Percentiles rank a stretch among this genome's conserved stretches.
phyloP scores from a whole-genome alignment of 2,329 filamentous ascomycete species.

The Colletotrichum truncatum region DNA sequence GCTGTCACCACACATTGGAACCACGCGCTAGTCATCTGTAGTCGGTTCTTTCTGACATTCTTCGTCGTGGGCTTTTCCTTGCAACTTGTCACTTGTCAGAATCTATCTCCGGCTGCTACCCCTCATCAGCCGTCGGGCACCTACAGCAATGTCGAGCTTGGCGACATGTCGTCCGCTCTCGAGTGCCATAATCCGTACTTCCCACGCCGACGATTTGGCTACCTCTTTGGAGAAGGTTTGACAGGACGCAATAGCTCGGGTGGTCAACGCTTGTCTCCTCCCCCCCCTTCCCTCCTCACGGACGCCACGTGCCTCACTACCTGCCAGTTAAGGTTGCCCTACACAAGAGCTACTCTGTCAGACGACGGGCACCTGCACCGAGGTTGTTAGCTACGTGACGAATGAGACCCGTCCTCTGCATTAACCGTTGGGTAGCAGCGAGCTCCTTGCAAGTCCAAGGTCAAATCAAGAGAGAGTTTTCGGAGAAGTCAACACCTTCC shows the following conservation, averaged over 20 bases:
- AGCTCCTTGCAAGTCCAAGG: neutral
- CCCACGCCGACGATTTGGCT: neutral
- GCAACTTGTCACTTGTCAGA: neutral
- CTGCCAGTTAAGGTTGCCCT: slow-evolving; percentile 1
- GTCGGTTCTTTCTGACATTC: neutral
- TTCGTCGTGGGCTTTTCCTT: neutral
- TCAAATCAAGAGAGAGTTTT: neutral
- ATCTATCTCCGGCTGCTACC: neutral
- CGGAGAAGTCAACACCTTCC: neutral
- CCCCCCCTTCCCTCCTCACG: neutral
- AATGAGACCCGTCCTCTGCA: neutral
- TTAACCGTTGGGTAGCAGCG: neutral
- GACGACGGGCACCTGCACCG: neutral
- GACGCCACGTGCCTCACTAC: neutral
- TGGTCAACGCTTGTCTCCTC: neutral
- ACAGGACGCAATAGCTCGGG: slow-evolving; percentile 5
- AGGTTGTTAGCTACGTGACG: neutral
- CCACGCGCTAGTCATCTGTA: neutral
- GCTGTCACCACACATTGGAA: neutral
- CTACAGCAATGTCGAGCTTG: neutral
- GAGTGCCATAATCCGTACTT: neutral
- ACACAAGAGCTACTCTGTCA: neutral
- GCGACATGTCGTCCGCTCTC: neutral
- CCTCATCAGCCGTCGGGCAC: neutral
- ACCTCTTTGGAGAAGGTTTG: neutral